phyloP scores from a whole-genome alignment of 768 basidiomycete species.

The Collybiopsis luxurians region DNA sequence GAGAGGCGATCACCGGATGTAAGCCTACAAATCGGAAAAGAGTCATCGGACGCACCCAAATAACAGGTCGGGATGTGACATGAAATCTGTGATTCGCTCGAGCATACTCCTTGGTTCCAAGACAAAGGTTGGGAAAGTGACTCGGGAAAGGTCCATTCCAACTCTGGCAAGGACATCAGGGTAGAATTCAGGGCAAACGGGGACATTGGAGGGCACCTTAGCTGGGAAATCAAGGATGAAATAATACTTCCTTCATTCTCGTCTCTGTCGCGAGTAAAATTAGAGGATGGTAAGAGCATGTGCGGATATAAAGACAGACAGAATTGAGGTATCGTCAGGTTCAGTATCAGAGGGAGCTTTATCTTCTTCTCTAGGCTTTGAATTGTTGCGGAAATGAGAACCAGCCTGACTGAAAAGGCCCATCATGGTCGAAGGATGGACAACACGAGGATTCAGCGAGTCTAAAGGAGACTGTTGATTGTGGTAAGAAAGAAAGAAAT shows the following conservation, averaged over 20 bases:
- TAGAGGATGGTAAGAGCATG: slow-evolving; percentile 25
- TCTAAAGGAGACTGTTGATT: too few species aligned
- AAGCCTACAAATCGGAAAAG: neutral
- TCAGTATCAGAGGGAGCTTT: slow-evolving; percentile 79
- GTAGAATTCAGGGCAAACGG: neutral
- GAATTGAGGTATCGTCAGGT: slow-evolving; percentile 86
- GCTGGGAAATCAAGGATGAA: slow-evolving; percentile 81
- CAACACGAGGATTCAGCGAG: slow-evolving; percentile 1
- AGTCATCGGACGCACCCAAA: slow-evolving; percentile 66
- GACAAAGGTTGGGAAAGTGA: slow-evolving; percentile 93
- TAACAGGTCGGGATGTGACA: slow-evolving; percentile 97
- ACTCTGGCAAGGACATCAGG: slow-evolving; percentile 47
- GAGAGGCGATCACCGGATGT: slow-evolving; percentile 9
- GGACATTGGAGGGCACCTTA: slow-evolving; percentile 50
- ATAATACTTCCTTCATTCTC: slow-evolving; percentile 94
- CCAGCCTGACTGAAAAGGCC: slow-evolving; percentile 73
- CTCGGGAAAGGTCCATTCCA: slow-evolving; percentile 95
- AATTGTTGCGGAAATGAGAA: slow-evolving; percentile 45
- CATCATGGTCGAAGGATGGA: slow-evolving; percentile 62
- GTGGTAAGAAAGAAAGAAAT: neutral
- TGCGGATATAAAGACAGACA: slow-evolving; percentile 50
- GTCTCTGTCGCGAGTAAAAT: slow-evolving; percentile 57
- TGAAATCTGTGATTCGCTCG: slow-evolving; percentile 98
- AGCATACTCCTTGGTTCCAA: slow-evolving; percentile 97
- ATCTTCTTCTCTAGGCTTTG: slow-evolving; percentile 70